Evolutionary conservation across 768 basidiomycete genomes (phyloP).

Genomic region (Chlorophyllum brunneum): DNA sequence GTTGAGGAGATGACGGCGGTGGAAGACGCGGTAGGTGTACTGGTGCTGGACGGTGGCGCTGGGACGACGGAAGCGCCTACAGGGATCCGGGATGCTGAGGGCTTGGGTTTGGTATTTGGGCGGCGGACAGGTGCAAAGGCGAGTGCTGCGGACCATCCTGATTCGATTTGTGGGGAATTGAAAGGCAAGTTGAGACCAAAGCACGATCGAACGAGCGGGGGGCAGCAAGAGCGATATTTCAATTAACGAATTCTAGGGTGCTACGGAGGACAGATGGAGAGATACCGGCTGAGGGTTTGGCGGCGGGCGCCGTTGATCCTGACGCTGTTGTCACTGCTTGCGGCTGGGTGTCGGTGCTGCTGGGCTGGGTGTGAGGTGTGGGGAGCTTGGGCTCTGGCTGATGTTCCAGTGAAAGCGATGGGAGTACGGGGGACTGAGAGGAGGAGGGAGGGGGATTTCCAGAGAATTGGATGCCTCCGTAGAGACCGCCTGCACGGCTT

Average conservation of each 20-base stretch:
- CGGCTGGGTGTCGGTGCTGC: conserved; percentile 22
- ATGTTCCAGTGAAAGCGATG: conserved; percentile 15
- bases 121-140: conserved; percentile 85
- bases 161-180: conserved; percentile 11
- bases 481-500: conserved; percentile 78
- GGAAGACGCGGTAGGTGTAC: not conserved
- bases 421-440: conserved; percentile 11
- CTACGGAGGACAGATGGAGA: conserved; percentile 46
- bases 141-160: conserved; percentile 89
- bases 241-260: conserved; percentile 54
- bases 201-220: conserved; percentile 13
- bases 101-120: conserved; percentile 56
- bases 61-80: conserved; percentile 59
- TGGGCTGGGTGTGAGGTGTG: conserved; percentile 20
- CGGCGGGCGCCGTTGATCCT: conserved; percentile 17
- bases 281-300: conserved; percentile 57
- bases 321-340: conserved; percentile 22
- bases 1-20: conserved; percentile 39
- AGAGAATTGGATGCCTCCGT: conserved; percentile 85
- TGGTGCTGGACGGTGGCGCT: conserved; percentile 24
- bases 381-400: conserved; percentile 22
- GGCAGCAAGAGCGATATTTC: conserved; percentile 39
- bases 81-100: conserved; percentile 47
- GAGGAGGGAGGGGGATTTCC: conserved; percentile 51
- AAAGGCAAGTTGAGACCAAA: conserved; percentile 6